Base-by-base conservation (phyloP, 176 grass and related monocot genomes). In the Oryza officinalis region DNA sequence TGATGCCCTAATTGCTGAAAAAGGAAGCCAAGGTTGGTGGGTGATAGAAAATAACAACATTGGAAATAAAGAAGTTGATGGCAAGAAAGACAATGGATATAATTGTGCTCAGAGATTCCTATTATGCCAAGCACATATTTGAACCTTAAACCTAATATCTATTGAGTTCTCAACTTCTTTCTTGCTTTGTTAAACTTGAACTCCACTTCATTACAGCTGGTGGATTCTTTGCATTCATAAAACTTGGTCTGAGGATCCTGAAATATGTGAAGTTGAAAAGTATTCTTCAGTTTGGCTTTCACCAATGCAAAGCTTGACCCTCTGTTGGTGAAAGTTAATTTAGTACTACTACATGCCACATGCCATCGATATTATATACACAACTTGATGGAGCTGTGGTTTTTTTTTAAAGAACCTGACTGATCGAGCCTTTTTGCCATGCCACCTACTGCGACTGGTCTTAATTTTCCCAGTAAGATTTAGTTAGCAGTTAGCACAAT, bases 1-100 rank as follows among this genome's bases (percentile, higher is more conserved):
- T 45, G 61, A 52, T 40, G 9, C 7, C 43, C 12, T 85, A 44
- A 61, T 70, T 85, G 41, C 41, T 74, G 59, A 6, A 57, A 57
- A 73, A 66, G 76, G 57, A 73, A 52, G n/a, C 18, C 52, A 49
- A 60, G 71, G 46, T 90, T 82, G 78, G 25, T 82, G 72, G 45
- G 3, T 38, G 15, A 69, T 5, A 26, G 31, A 69, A 69, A 37
- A 28, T 60, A 74, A 30, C 9, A 30, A 73, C 10, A 28, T 68
- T 30, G 33, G 47, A 7, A 22, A 44, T 10, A 30, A 44, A 82
- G 8, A 23, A 43, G 45, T 43, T 46, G 33, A 35, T 67, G 45
- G 73, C 20, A 27, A 6, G 31, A 80, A 10, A 46, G 20, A 74
- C 61, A 37, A 63, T 60, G 1, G 27, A 70, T 30, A 67, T 67